Evolutionary conservation across 768 basidiomycete species (phyloP).

Genomic region (Leccinum broughii): DNA sequence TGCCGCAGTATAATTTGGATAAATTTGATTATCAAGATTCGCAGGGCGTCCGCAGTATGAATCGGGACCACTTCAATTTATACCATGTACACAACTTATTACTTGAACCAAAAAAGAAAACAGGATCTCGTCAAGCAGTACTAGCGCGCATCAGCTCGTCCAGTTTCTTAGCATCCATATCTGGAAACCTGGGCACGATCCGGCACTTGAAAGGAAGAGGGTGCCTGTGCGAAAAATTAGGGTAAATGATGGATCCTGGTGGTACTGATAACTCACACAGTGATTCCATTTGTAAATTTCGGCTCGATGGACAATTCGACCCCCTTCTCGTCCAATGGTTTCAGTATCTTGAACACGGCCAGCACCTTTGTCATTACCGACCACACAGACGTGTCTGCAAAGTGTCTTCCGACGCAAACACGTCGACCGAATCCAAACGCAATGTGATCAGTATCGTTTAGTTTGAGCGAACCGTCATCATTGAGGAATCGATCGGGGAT

Average conservation of each 20-base stretch:
- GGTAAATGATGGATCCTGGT: not conserved
- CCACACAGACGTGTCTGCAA: constrained; percentile 22
- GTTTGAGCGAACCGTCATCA: constrained; percentile 16
- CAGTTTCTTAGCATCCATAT: not conserved
- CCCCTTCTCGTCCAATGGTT: constrained; percentile 10
- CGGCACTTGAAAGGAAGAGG: constrained; percentile 2
- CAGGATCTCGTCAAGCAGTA: not conserved
- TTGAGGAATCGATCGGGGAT: constrained; percentile 41
- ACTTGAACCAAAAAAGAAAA: not conserved
- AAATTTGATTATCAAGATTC: no score
- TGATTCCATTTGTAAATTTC: not conserved
- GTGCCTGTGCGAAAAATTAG: not conserved
- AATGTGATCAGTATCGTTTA: constrained; percentile 4
- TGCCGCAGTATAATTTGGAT: no score
- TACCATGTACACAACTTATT: no score
- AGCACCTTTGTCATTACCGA: constrained; percentile 7
- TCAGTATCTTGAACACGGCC: constrained; percentile 15
- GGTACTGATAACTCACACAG: constrained; percentile 4
- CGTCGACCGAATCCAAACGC: constrained; percentile 29
- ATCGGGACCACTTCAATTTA: no score
- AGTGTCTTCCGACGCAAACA: constrained; percentile 21
- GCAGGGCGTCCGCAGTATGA: no score
- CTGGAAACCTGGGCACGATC: constrained; percentile 5
- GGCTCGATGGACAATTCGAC: constrained; percentile 8
- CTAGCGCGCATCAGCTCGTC: constrained; percentile 6